Evolutionary conservation across 495 filamentous ascomycete species (phyloP).

Genomic region (Xeromyces bisporus): DNA sequence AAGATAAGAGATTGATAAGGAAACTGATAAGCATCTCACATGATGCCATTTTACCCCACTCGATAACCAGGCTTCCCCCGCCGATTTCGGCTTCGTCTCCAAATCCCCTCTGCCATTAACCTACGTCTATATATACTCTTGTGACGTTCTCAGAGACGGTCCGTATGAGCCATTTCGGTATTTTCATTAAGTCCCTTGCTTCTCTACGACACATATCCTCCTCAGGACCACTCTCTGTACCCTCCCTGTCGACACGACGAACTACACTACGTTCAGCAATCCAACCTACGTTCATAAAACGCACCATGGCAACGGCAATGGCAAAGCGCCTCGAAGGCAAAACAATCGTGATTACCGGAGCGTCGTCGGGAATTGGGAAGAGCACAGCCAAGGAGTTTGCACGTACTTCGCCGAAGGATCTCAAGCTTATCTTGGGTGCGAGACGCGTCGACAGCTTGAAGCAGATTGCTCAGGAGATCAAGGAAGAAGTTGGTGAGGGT

Average conservation of each 20-base stretch:
- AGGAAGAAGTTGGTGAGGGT: conserved; percentile 58
- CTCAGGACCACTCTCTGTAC: conserved; percentile 5
- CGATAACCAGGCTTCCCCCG: background rate
- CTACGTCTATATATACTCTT: too few relatives aligned
- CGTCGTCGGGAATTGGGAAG: conserved; percentile 81
- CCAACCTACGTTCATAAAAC: conserved; percentile 13
- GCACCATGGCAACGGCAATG: conserved; percentile 61
- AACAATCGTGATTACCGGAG: conserved; percentile 83
- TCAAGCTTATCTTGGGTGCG: conserved; percentile 78
- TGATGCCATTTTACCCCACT: background rate
- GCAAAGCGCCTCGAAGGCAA: conserved; percentile 82
- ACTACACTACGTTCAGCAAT: conserved; percentile 8
- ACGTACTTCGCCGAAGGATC: conserved; percentile 57
- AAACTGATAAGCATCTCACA: background rate
- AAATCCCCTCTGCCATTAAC: too few relatives aligned
- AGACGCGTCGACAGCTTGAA: conserved; percentile 63
- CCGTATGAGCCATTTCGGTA: conserved; percentile 18
- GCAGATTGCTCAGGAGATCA: conserved; percentile 61
- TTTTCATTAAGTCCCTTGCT: conserved; percentile 14
- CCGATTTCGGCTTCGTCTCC: background rate
- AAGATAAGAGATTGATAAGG: conserved; percentile 1
- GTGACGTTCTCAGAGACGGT: too few relatives aligned
- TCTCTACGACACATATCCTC: conserved; percentile 10
- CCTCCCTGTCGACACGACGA: conserved; percentile 7
- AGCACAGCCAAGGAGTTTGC: conserved; percentile 86